Evolutionary conservation across 768 basidiomycete species (phyloP).

Genomic region (Boletus tylopilopsis): DNA sequence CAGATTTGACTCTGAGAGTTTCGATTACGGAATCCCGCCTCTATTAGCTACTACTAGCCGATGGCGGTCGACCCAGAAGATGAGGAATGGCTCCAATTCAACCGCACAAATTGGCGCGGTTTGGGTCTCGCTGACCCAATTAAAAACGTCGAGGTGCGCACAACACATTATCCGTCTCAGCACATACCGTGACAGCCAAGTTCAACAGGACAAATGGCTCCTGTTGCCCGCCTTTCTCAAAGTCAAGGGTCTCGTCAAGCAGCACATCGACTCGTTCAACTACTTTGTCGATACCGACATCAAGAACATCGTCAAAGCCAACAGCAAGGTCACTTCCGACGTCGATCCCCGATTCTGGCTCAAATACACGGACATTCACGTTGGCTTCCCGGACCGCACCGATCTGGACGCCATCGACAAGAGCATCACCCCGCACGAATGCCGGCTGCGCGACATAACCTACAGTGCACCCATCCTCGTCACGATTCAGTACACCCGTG

Average conservation of each 20-base stretch:
- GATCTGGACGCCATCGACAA: constrained; percentile 78
- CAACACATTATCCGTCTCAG: background rate
- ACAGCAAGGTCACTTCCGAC: constrained; percentile 92
- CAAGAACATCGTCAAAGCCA: constrained; percentile 92
- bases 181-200: background rate
- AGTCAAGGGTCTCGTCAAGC: constrained; percentile 98
- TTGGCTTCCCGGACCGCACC: constrained; percentile 87
- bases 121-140: constrained; percentile 84
- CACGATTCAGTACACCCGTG: constrained; percentile 92
- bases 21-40: too few relatives aligned
- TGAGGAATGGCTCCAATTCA: constrained; percentile 58
- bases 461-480: constrained; percentile 93
- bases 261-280: constrained; percentile 98
- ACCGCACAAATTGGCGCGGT: constrained; percentile 64
- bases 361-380: constrained; percentile 92
- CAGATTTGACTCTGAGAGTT: too few relatives aligned
- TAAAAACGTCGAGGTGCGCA: constrained; percentile 83
- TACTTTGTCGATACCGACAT: constrained; percentile 98
- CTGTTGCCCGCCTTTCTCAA: constrained; percentile 93
- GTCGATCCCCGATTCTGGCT: constrained; percentile 97
- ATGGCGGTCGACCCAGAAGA: constrained; percentile 20
- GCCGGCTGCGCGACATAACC: constrained; percentile 90
- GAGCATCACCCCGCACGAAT: constrained; percentile 93
- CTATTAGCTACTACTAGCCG: too few relatives aligned
- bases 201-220: constrained; percentile 94